Conservation (phyloP, 1,139 yeast species). For the Candida anutae region DNA sequence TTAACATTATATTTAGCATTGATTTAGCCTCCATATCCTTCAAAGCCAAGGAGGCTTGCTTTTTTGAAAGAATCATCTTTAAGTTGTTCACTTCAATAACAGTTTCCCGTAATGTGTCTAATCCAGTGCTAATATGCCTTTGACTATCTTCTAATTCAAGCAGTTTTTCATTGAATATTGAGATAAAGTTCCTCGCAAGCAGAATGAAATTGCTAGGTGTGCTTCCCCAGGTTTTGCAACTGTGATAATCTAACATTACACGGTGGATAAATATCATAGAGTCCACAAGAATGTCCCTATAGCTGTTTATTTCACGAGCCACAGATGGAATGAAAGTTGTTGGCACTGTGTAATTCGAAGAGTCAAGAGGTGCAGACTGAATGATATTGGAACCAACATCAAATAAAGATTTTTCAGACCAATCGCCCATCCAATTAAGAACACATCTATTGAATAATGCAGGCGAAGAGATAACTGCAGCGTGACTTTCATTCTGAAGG, state of each 20-base stretch:
- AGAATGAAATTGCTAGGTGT: constrained; percentile 53
- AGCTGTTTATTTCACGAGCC: constrained; percentile 12
- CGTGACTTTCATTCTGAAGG: constrained; percentile 28
- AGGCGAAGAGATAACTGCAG: constrained; percentile 63
- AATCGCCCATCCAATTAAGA: constrained; percentile 82
- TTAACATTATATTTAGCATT: constrained; percentile 71
- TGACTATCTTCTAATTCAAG: constrained; percentile 56
- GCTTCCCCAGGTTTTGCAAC: constrained; percentile 14
- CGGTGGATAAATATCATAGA: constrained; percentile 43
- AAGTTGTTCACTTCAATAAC: constrained; percentile 64
- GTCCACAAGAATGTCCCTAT: constrained; percentile 43
- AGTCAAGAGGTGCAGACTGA: constrained; percentile 44
- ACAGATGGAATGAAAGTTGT: constrained; percentile 11
- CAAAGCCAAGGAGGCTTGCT: constrained; percentile 38
- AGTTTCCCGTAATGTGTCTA: constrained; percentile 71
- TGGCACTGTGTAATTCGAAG: constrained; percentile 31
- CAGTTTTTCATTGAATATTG: constrained; percentile 36
- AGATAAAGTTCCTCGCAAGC: constrained; percentile 41
- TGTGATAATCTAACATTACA: constrained; percentile 7
- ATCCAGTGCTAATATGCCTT: constrained; percentile 64
- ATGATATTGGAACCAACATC: constrained; percentile 44
- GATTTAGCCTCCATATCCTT: constrained; percentile 66
- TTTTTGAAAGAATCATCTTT: constrained; percentile 45
- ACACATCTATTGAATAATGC: constrained; percentile 91
- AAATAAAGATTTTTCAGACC: constrained; percentile 48